These are phyloP conservation scores for Delonix regia DNA, from an alignment of 306 rosid genomes.

Conservation along the genomic window DNA sequence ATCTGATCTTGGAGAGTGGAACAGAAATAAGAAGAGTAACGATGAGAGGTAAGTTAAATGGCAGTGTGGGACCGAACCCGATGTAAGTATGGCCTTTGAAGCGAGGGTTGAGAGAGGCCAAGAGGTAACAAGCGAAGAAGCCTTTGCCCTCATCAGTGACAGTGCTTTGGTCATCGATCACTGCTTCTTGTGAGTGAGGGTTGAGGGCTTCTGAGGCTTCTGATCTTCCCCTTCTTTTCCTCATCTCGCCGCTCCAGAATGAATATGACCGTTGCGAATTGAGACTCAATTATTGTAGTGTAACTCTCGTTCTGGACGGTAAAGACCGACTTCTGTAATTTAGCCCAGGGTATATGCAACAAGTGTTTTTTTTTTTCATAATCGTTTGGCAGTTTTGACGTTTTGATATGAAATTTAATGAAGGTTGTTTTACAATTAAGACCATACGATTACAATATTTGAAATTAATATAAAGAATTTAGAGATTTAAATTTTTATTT, in stretches of 20 bases:
- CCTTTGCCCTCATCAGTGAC: slow-evolving; percentile 30
- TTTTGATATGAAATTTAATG: not conserved
- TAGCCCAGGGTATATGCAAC: too few relatives aligned
- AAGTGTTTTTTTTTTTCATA: not conserved
- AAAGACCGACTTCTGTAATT: too few relatives aligned
- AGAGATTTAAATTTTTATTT: too few relatives aligned
- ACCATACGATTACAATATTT: too few relatives aligned
- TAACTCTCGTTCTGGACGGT: too few relatives aligned
- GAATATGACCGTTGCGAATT: slow-evolving; percentile 78
- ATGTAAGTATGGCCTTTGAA: slow-evolving; percentile 90
- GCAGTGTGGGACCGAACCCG: slow-evolving; percentile 50
- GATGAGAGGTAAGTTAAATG: not conserved
- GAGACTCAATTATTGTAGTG: too few relatives aligned
- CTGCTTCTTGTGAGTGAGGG: slow-evolving; percentile 32
- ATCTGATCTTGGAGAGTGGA: slow-evolving; percentile 22
- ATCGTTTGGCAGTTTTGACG: not conserved
- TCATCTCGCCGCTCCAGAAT: slow-evolving; percentile 31
- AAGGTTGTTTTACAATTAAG: too few relatives aligned
- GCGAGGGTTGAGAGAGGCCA: slow-evolving; percentile 82
- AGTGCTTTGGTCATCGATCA: slow-evolving; percentile 28
- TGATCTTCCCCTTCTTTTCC: slow-evolving; percentile 49
- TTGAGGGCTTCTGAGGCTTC: slow-evolving; percentile 42
- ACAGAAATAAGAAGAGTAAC: not conserved
- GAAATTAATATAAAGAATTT: too few relatives aligned
- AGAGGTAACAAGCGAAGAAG: slow-evolving; percentile 85